Evolutionary conservation across 768 basidiomycete genomes (phyloP).

Genomic region (Russula emetica): DNA sequence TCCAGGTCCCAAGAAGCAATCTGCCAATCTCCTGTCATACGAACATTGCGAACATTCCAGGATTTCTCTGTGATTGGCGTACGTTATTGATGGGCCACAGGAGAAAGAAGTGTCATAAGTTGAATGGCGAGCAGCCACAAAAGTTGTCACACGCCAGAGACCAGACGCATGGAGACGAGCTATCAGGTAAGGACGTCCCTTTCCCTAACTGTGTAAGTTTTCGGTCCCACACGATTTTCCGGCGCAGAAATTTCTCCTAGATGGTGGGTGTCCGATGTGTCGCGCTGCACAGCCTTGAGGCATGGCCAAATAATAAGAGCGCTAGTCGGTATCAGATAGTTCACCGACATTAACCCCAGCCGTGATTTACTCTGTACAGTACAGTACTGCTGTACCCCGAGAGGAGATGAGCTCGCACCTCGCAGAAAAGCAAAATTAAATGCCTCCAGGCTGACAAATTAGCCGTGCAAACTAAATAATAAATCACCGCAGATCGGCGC

Average conservation of each 20-base stretch:
- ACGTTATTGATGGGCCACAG: slow-evolving; percentile 5
- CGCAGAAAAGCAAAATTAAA: too few relatives aligned
- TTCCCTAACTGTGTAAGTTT: neutral
- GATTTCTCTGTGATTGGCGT: neutral
- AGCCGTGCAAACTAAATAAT: neutral
- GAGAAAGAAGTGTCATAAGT: neutral
- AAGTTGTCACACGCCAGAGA: neutral
- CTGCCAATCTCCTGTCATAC: neutral
- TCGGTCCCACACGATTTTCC: neutral
- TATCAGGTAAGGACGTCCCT: neutral
- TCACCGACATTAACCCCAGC: neutral
- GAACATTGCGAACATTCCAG: neutral
- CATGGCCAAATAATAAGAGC: neutral
- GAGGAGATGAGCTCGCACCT: too few relatives aligned
- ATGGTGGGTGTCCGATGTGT: neutral
- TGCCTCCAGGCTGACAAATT: neutral
- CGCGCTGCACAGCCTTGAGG: neutral
- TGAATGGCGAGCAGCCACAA: neutral
- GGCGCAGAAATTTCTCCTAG: neutral
- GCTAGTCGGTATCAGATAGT: neutral
- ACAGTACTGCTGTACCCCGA: neutral
- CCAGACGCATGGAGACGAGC: slow-evolving; percentile 14
- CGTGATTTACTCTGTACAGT: neutral
- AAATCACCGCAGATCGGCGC: neutral
- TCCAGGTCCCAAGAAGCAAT: neutral